phyloP scores from a whole-genome alignment of 2,329 filamentous ascomycete genomes.

The Drechslera avenae region DNA sequence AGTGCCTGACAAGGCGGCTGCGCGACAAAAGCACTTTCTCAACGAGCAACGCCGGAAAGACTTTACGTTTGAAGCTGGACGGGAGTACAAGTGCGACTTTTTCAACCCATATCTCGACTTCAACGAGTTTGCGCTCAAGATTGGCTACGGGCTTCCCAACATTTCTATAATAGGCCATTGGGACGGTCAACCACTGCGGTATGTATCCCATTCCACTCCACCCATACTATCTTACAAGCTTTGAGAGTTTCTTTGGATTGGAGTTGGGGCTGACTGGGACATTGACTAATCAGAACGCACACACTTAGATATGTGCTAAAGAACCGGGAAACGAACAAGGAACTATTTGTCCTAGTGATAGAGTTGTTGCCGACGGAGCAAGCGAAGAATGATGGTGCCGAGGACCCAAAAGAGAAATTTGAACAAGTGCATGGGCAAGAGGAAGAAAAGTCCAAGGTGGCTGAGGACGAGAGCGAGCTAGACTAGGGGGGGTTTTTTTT shows the following conservation, averaged over 20 bases:
- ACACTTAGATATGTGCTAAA: conserved; percentile 90
- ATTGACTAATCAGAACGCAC: conserved; percentile 67
- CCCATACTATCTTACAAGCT: no score
- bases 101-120: conserved; percentile 95
- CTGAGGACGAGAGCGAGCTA: conserved; percentile 25
- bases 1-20: conserved; percentile 48
- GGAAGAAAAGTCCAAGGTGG: conserved; percentile 18
- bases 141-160: conserved; percentile 63
- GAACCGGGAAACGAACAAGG: conserved; percentile 72
- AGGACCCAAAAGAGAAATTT: conserved; percentile 32
- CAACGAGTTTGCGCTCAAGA: conserved; percentile 70
- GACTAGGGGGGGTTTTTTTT: conserved; percentile 13
- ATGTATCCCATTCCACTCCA: conserved; percentile 22
- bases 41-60: conserved; percentile 58
- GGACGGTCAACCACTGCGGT: conserved; percentile 79
- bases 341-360: conserved; percentile 83
- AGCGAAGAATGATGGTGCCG: conserved; percentile 31
- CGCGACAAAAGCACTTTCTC: conserved; percentile 66
- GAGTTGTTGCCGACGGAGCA: conserved; percentile 74
- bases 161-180: conserved; percentile 79
- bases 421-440: conserved; percentile 27
- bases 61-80: conserved; percentile 67
- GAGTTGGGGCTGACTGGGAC: conserved; percentile 17
- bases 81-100: conserved; percentile 72
- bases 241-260: conserved; percentile 6